These are phyloP conservation scores for Chlamydomonas eustigma DNA, from an alignment of 139 green algal species.

Conservation along the genomic window DNA sequence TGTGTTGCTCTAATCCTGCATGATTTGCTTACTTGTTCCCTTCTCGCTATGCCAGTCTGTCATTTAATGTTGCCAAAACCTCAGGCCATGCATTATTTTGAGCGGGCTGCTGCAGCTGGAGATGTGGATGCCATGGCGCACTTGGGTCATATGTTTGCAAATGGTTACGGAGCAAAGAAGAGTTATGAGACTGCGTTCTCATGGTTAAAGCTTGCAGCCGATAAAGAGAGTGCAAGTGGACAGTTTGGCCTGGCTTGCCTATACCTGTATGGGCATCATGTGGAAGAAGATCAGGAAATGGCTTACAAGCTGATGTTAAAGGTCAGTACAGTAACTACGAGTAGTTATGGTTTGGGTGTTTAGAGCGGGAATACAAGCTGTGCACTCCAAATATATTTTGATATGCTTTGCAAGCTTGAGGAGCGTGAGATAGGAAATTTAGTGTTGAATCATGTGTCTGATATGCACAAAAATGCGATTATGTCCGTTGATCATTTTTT, in stretches of 20 bases:
- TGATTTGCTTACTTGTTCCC: too few species aligned
- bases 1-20: too few species aligned
- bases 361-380: too few species aligned
- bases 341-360: too few species aligned
- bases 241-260: slow-evolving; percentile 90
- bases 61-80: background rate
- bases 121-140: slow-evolving; percentile 79
- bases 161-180: slow-evolving; percentile 39
- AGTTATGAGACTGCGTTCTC: background rate
- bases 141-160: slow-evolving; percentile 85
- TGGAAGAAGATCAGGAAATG: slow-evolving; percentile 13
- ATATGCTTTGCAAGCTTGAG: too few species aligned
- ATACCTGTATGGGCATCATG: slow-evolving; percentile 73
- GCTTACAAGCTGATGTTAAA: slow-evolving; percentile 21
- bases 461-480: too few species aligned
- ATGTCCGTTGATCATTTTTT: too few species aligned
- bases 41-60: too few species aligned
- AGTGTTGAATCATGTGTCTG: too few species aligned
- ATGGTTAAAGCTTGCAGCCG: slow-evolving; percentile 46
- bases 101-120: slow-evolving; percentile 56
- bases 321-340: too few species aligned
- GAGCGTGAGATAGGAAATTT: too few species aligned
- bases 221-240: slow-evolving; percentile 50
- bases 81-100: slow-evolving; percentile 60
- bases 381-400: too few species aligned